Conservation (phyloP, 1,139 yeast species). For the Groenewaldozyma sp. region DNA sequence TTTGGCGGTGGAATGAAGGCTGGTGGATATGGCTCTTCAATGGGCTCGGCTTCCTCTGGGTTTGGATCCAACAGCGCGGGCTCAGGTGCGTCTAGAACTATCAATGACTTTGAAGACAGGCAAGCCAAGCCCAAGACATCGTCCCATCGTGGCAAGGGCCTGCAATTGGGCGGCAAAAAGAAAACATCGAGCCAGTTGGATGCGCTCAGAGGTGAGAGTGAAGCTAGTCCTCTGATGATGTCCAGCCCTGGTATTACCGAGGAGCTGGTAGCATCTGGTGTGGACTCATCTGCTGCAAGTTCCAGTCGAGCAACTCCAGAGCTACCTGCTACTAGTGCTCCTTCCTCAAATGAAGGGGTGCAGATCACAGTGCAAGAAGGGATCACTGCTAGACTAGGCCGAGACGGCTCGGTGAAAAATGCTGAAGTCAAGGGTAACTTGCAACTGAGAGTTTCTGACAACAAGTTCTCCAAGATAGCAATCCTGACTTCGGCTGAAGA, state of each 20-base stretch:
- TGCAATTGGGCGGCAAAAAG: conserved; percentile 74
- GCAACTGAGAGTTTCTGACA: conserved; percentile 75
- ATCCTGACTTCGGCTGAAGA: conserved; percentile 48
- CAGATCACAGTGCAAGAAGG: conserved; percentile 71
- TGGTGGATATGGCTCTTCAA: conserved; percentile 8
- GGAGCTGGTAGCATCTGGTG: conserved; percentile 10
- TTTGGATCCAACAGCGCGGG: conserved; percentile 15
- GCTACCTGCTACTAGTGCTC: conserved; percentile 13
- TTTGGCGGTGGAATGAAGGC: conserved; percentile 8
- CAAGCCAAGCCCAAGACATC: conserved; percentile 9
- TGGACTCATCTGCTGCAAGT: conserved; percentile 14
- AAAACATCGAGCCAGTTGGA: conserved; percentile 29
- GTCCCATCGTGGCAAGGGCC: conserved; percentile 58
- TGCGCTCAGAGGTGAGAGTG: conserved; percentile 34
- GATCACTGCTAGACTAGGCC: conserved; percentile 62
- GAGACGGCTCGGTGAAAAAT: conserved; percentile 71
- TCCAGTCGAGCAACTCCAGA: conserved; percentile 19
- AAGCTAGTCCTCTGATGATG: conserved; percentile 26
- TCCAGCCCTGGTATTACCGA: conserved; percentile 9
- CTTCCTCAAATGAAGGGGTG: conserved; percentile 58
- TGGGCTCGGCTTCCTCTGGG: conserved; percentile 9
- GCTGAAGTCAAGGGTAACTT: conserved; percentile 87
- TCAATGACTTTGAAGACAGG: conserved; percentile 15
- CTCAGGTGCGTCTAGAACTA: conserved; percentile 17
- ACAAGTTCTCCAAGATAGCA: conserved; percentile 56